Evolutionary conservation across 2,329 filamentous ascomycete genomes (phyloP), one percentile per base, ranked within the genome.

Genomic region (Aspergillus bombycis): DNA sequence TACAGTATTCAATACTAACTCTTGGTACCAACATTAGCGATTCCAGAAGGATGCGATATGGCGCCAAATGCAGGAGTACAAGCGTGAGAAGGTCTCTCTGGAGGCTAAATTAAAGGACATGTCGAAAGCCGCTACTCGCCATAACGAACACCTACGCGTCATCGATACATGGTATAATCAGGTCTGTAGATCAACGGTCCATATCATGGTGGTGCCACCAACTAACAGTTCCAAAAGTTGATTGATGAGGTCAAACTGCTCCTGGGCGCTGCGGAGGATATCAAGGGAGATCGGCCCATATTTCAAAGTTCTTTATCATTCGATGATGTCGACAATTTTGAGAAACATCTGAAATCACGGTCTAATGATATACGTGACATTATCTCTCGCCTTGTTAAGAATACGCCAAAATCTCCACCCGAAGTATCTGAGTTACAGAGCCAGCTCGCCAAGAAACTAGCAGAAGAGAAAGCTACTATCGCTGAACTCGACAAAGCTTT

Each of bases 41-140:
- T 95, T 91, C 74, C 91, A 94, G 81, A 99, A 98, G 82, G 95
- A 97, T 82, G 95, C 95, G 68, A 97, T 99, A 77, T 90, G 92
- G 73, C 92, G 96, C 63, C 94, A 97, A 81, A 97, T 99, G 93
- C 92, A 93, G 76, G 95, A 98, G 80, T 97, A 96, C 80, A 97
- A 96, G 81, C 89, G 95, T 71, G 93, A 96, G 77, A 94, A 93
- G 76, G 85, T 86, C 62, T 91, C 91, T 46, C 83, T 96, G 66
- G 94, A 98, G 81, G 84, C 88, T 63, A 91, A 92, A 74, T 83
- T 97, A 65, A 90, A 90, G 74, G 91, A 96, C 68, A 83, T 96
- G 67, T 87, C 91, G 68, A 93, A 93, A 76, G 87, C 88, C 74
- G 88, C 91, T 34, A 85, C 87, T 66, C 89, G 95, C 79, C 93